Conservation (phyloP, 441 rosid species). For the Kokia cookei region DNA sequence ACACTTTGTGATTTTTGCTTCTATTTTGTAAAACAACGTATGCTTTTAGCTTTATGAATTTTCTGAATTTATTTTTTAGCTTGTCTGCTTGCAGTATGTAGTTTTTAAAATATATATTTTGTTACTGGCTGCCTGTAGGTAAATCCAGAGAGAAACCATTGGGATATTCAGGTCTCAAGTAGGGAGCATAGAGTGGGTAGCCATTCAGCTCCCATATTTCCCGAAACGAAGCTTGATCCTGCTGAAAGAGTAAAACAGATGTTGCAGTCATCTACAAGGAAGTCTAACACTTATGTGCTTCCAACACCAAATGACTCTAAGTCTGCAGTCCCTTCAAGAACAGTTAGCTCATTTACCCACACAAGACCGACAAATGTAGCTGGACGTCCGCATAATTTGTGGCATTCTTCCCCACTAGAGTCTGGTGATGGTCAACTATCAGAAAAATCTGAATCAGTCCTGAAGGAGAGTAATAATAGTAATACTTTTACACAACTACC, state of each 20-base stretch:
- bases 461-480: constrained; percentile 35
- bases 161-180: constrained; percentile 24
- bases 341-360: constrained; percentile 30
- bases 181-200: constrained; percentile 56
- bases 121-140: constrained; percentile 31
- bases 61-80: not conserved
- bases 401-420: constrained; percentile 86
- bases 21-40: not conserved
- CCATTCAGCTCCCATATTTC: constrained; percentile 83
- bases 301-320: constrained; percentile 74
- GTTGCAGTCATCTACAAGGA: constrained; percentile 36
- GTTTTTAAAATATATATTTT: not conserved
- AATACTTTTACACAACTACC: constrained; percentile 46
- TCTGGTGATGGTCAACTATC: constrained; percentile 23
- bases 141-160: constrained; percentile 43
- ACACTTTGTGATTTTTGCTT: not conserved
- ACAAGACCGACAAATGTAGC: constrained; percentile 35
- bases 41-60: not conserved
- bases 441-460: constrained; percentile 26
- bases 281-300: constrained; percentile 60
- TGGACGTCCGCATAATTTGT: constrained; percentile 48
- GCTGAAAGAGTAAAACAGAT: constrained; percentile 53
- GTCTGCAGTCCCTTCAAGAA: constrained; percentile 34
- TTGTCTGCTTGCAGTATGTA: not conserved
- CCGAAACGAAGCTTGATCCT: constrained; percentile 65